phyloP scores from a whole-genome alignment of 2,329 filamentous ascomycete genomes.

The Blumeria hordei region DNA sequence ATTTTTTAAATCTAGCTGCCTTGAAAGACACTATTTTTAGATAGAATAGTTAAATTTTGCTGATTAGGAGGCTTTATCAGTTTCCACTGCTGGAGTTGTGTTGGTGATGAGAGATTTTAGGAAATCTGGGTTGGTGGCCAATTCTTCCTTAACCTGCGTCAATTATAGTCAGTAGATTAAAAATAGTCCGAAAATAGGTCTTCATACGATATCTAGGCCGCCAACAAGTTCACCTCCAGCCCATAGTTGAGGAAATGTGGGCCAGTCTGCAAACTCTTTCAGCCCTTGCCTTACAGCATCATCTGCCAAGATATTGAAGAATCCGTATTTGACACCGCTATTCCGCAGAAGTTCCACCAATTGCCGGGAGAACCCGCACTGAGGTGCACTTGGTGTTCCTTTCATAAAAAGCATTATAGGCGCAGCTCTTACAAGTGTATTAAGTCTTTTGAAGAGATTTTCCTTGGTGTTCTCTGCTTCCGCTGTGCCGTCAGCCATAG shows the following conservation, averaged over 20 bases:
- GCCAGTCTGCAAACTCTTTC: conserved; percentile 97
- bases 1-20: too few relatives aligned
- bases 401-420: conserved; percentile 99
- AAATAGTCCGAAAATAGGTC: neutral
- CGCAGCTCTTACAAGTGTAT: conserved; percentile 75
- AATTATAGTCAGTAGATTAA: conserved; percentile 2
- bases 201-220: conserved; percentile 78
- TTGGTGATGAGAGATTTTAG: conserved; percentile 48
- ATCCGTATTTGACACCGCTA: conserved; percentile 82
- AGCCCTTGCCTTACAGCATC: conserved; percentile 90
- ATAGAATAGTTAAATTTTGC: too few relatives aligned
- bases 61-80: too few relatives aligned
- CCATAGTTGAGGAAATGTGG: conserved; percentile 90
- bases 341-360: conserved; percentile 70
- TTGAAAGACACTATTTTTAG: too few relatives aligned
- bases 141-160: conserved; percentile 69
- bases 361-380: conserved; percentile 83
- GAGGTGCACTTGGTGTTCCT: conserved; percentile 66
- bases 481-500: conserved; percentile 10
- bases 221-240: conserved; percentile 75
- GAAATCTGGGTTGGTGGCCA: conserved; percentile 63
- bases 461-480: conserved; percentile 46
- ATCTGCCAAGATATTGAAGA: conserved; percentile 96
- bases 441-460: conserved; percentile 58
- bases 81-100: neutral